Base-by-base conservation (phyloP, 768 basidiomycete species). In the Mycena galericulata region DNA sequence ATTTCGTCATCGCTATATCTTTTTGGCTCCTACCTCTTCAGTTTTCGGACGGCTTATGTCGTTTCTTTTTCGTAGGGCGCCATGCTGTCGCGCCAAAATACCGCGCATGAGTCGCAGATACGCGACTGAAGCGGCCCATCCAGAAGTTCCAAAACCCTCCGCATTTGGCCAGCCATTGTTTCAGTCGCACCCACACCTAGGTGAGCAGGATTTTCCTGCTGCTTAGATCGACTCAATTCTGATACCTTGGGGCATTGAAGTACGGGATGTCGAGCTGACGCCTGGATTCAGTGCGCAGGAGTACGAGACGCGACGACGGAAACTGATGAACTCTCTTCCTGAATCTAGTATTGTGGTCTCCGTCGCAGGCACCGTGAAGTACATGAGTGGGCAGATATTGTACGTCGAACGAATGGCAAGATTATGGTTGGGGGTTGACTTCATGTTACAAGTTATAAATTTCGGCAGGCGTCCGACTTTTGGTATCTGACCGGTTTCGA, bases 401-500 rank as follows among this genome's bases (percentile, higher is more conserved):
- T 95, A 79, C 82, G 92, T 80, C 32, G 46, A n/a, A n/a, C 34
- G 20, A 11, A 18, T 10, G 5, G 36, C 30, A 14, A 38, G 11
- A 22, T 11, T 12, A 10, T 24, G 3, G 38, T 32, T 26, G 14
- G 14, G 8, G 12, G n/a, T 36, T 61, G 30, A 56, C 34, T 20
- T 1, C 6, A 17, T 29, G 18, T 22, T 10, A 55, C 36, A 76
- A 99, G 97, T 79, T 98, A 98, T 85, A 96, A 96, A 77, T 98
- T 94, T 76, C 89, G 97, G 26, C 97, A 97, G 79, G 89, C 89
- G 0, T 95, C 94, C 40, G 92, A 97, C 79, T 94, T 97, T 77
- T 95, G 92, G 92, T 99, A 99, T 78, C 84, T 99, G 17, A 98
- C 98, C 0, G 98, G 98, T 14, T 98, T 98, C 74, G 89, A 95